Base-by-base conservation (phyloP, 129 eudicot species). In the Dittrichia graveolens region DNA sequence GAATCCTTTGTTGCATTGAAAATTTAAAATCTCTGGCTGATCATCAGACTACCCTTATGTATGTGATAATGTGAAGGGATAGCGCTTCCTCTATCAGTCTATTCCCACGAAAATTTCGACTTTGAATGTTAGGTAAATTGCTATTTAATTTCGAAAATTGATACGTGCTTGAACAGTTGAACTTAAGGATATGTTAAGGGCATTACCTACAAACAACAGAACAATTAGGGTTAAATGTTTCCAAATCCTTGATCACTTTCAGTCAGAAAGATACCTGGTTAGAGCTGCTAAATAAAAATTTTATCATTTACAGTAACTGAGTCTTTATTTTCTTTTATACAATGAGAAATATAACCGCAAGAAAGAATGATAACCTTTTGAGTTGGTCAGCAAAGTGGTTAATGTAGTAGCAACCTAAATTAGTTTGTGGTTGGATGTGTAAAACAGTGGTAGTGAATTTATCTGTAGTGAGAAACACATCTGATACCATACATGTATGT, bases 81-180 rank as follows among this genome's bases (percentile, higher is more conserved):
- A 2, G 2, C 31, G 31, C 31, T 24, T 24, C 31, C 2, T 24
- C 31, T 24, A 24, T 24, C 31, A 24, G 31, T 24, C 2, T 2
- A 24, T 24, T 2, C 31, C 31, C 31, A 24, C 31, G 31, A 24
- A 24, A 24, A 24, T 24, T 24, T 24, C 31, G 31, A 24, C 31
- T 24, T 24, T 24, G 4, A 42, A 64, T 5, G 15, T 15, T 24
- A 34, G 8, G 37, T 34, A 47, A 8, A 45, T 43, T 43, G 18
- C 38, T 55, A 41, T 16, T 62, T 16, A 43, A 45, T 61, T 55
- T 48, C 14, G 24, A 73, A 61, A 62, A 38, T 24, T 15, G 64
- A 39, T 50, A 14, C 24, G 39, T 41, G 13, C 2, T 63, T 43
- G 11, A n/a, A n/a, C n/a, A n/a, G n/a, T n/a, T n/a, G n/a, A 31